Evolutionary conservation across 768 basidiomycete genomes (phyloP).

Genomic region (Mycena sanguinolenta): DNA sequence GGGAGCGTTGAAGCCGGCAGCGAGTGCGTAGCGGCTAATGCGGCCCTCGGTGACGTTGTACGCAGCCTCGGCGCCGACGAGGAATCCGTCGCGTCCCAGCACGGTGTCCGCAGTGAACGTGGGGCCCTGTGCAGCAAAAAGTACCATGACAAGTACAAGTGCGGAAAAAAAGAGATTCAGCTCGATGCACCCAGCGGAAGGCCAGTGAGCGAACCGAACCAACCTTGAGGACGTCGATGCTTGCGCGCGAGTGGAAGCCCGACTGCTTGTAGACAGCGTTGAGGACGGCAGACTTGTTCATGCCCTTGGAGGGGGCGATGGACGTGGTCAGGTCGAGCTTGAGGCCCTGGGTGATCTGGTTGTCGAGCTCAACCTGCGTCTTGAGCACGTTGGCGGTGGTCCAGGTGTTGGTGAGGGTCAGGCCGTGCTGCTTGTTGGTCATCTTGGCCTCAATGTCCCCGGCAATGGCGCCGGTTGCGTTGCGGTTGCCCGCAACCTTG

Average conservation of each 20-base stretch:
- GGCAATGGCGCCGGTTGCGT: slow-evolving; percentile 81
- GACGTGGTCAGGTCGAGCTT: slow-evolving; percentile 92
- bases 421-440: slow-evolving; percentile 90
- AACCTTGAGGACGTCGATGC: slow-evolving; percentile 96
- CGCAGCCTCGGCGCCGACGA: slow-evolving; percentile 94
- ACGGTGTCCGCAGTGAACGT: slow-evolving; percentile 98
- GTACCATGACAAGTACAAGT: slow-evolving; percentile 5
- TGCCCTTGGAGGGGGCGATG: slow-evolving; percentile 85
- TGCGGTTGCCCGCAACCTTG: slow-evolving; percentile 90
- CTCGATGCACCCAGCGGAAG: slow-evolving; percentile 21
- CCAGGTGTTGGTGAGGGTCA: slow-evolving; percentile 96
- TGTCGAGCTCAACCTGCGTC: slow-evolving; percentile 93
- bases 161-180: not conserved
- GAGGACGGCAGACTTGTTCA: slow-evolving; percentile 82
- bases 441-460: slow-evolving; percentile 98
- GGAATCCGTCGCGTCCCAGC: slow-evolving; percentile 96
- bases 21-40: slow-evolving; percentile 92
- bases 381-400: slow-evolving; percentile 94
- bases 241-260: slow-evolving; percentile 91
- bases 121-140: slow-evolving; percentile 76
- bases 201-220: slow-evolving; percentile 33
- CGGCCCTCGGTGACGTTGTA: slow-evolving; percentile 97
- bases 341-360: slow-evolving; percentile 96
- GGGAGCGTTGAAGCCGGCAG: slow-evolving; percentile 94
- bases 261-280: slow-evolving; percentile 95